Conservation (phyloP, 2,329 filamentous ascomycete species). For the Neofusicoccum umdonicola region DNA sequence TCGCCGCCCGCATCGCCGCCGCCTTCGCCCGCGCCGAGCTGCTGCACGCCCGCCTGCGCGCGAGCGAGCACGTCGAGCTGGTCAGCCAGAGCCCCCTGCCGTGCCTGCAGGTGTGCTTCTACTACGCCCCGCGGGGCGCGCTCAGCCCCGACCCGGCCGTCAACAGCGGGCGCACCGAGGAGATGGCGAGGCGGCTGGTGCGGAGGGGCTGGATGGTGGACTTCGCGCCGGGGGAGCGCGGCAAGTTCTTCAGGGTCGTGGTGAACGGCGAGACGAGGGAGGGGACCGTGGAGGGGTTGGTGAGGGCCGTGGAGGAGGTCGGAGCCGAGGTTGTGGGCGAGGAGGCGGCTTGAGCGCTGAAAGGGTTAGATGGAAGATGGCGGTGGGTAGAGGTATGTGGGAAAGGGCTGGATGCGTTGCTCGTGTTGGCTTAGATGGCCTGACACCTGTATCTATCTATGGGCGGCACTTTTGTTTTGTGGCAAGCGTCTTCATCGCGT, state of each 20-base stretch:
- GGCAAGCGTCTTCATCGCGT: too few relatives aligned
- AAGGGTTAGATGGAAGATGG: too few relatives aligned
- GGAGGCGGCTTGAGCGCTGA: not conserved
- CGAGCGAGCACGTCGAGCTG: constrained; percentile 62
- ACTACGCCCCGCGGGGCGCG: constrained; percentile 64
- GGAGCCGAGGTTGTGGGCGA: constrained; percentile 29
- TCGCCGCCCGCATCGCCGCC: constrained; percentile 60
- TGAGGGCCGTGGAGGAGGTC: constrained; percentile 56
- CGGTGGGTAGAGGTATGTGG: too few relatives aligned
- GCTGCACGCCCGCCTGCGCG: constrained; percentile 60
- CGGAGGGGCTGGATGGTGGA: constrained; percentile 67
- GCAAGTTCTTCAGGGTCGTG: constrained; percentile 68
- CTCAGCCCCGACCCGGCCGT: constrained; percentile 44
- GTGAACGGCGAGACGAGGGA: constrained; percentile 61
- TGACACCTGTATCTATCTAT: too few relatives aligned
- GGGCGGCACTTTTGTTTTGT: too few relatives aligned
- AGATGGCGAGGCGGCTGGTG: constrained; percentile 56
- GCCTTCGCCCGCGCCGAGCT: constrained; percentile 71
- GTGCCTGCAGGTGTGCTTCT: constrained; percentile 94
- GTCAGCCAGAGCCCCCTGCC: constrained; percentile 71
- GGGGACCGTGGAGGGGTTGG: constrained; percentile 62
- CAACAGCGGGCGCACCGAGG: constrained; percentile 57
- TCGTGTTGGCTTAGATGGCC: too few relatives aligned
- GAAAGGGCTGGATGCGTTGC: too few relatives aligned
- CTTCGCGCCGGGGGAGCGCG: constrained; percentile 60